These are phyloP conservation scores for Globisporangium viniferum DNA, from an alignment of 352 stramenopile species.

Conservation along the genomic window DNA sequence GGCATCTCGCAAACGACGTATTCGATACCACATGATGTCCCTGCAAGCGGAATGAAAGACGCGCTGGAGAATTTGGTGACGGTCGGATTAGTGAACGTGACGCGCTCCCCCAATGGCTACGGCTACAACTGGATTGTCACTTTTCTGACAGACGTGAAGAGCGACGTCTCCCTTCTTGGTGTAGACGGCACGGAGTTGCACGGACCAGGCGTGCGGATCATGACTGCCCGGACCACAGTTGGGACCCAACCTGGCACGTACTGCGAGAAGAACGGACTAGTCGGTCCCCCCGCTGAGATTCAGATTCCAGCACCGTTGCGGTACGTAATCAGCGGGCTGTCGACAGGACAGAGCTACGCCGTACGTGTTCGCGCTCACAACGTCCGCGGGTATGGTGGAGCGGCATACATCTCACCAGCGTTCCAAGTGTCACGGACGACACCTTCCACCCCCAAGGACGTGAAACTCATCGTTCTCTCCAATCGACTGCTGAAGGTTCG, in stretches of 20 bases:
- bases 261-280: constrained; percentile 45
- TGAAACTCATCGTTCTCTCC: constrained; percentile 58
- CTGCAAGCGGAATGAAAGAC: constrained; percentile 71
- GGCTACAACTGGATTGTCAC: constrained; percentile 95
- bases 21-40: constrained; percentile 86
- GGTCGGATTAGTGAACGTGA: constrained; percentile 88
- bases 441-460: constrained; percentile 29
- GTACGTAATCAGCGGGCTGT: constrained; percentile 43
- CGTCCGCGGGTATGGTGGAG: constrained; percentile 53
- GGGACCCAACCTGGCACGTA: constrained; percentile 82
- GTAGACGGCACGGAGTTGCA: constrained; percentile 91
- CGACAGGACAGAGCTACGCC: constrained; percentile 57
- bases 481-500: constrained; percentile 71
- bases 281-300: constrained; percentile 35
- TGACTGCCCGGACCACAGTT: constrained; percentile 58
- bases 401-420: constrained; percentile 36
- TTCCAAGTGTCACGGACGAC: constrained; percentile 57
- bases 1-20: constrained; percentile 83
- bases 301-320: constrained; percentile 20
- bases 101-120: constrained; percentile 88
- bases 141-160: constrained; percentile 87
- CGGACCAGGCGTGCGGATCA: constrained; percentile 83
- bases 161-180: constrained; percentile 77
- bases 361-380: constrained; percentile 68
- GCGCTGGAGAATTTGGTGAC: constrained; percentile 89